Base-by-base conservation (phyloP, 106 monocot genomes). In the Gastrodia elata region DNA sequence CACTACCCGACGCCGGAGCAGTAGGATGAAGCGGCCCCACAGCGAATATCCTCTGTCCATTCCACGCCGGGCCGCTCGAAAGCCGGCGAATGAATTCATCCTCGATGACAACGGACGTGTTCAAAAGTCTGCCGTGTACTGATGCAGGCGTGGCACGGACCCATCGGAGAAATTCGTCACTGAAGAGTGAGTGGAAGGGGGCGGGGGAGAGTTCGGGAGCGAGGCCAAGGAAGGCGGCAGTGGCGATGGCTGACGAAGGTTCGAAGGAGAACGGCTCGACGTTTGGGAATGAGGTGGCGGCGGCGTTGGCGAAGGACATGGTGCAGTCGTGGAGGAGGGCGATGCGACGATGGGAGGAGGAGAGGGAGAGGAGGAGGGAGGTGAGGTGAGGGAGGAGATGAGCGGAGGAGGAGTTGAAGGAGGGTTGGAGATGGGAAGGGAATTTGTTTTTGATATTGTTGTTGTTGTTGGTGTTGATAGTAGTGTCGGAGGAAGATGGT, bases 251-350 rank as follows among this genome's bases (percentile, higher is more conserved):
- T 40, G 89, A 92, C 73, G 87, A 79, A 73, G 72, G 72, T 73
- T 92, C 84, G 76, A 89, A 89, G 6, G 52, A 74, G 77, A 71
- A 84, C 40, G 68, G 26, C 75, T 87, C 86, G 18, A 28, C 56
- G 65, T 81, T 83, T 3, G 69, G 79, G 39, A 86, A 0, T 8
- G 65, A 18, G 28, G 68, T 10, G 18, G 82, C 75, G 18, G 73
- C 56, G 14, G 10, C 2, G 71, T 65, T 78, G 18, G 82, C 83
- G 86, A 86, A 88, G 43, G 92, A 73, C 88, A 92, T 92, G 80
- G 79, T 27, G 24, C 88, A 88, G 85, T 91, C 88, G 72, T 88
- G 86, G 64, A 91, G 56, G 71, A 88, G 75, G 28, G 74, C 76
- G 59, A 91, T 77, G 0, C 88, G 81, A 65, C 84, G 73, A 38